Evolutionary conservation across 208 protist species (phyloP), one percentile per base, ranked within the genome.

Genomic region (Phytomonas francai): DNA sequence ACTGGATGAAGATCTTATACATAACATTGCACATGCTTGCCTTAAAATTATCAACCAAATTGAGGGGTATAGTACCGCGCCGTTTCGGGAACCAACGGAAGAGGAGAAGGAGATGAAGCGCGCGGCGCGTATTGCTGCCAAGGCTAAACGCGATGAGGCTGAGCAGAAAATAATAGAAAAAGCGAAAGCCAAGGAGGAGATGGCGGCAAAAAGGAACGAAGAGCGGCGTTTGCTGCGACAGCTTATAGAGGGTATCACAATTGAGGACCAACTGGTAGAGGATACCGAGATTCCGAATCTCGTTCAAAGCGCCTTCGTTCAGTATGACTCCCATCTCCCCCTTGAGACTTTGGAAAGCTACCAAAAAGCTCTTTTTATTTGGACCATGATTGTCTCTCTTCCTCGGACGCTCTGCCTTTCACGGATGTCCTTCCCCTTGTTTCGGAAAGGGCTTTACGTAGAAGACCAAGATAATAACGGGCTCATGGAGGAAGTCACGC

Each of bases 1-100:
- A 74, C 72, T 96, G 19, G 90, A 96, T 79, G 88, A 93, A 65
- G 87, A 96, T 62, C 70, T 96, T 22, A 59, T 96, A n/a, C 79
- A 93, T 77, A 83, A 83, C 59, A 88, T 96, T 65, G 87, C 87
- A 22, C 84, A 96, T 70, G 87, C 84, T 12, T 91, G 81, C 45
- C 51, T 93, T 54, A 81, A 71, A 2, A 75, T 86, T 32, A 70
- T 93, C 36, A 96, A 96, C 65, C 68, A 75, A 6, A 89, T 96
- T 70, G 90, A 96, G 64, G 90, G 90, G 45, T 96, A 86, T 71
- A 70, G 68, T 6, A 89, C 87, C n/a, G 57, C 39, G 30, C 82
- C 87, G 6, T 88, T 84, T 75, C 74, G 65, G 16, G 68, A 70
- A 33, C 85, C 80, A 25, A 83, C 77, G 3, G 75, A 74, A 14